Percentiles rank a stretch among this genome's conserved stretches.
phyloP scores from a whole-genome alignment of 2,329 filamentous ascomycete genomes.

The Pseudogymnoascus sp. region DNA sequence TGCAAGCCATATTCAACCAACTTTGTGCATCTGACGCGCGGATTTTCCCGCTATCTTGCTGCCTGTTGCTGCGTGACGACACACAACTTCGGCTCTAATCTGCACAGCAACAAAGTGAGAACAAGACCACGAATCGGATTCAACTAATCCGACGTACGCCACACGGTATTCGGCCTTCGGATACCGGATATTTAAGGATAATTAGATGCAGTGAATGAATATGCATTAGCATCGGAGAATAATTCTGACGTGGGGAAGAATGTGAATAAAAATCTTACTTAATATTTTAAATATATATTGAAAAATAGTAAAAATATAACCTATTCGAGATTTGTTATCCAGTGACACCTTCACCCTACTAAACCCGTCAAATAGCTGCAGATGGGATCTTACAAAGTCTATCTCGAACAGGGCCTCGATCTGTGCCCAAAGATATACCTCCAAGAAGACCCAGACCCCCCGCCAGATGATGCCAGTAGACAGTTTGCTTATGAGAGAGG shows the following conservation, averaged over 20 bases:
- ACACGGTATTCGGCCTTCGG: background rate
- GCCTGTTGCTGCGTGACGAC: background rate
- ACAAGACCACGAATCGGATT: background rate
- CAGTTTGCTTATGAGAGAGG: background rate
- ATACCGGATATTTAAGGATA: background rate
- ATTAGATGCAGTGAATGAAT: background rate
- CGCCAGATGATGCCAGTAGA: background rate
- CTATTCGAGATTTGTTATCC: background rate
- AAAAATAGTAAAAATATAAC: background rate
- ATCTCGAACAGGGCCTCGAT: background rate
- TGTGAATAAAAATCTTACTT: background rate
- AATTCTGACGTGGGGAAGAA: background rate
- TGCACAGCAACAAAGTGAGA: background rate
- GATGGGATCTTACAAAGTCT: background rate
- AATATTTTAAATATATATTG: background rate
- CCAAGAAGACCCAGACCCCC: background rate
- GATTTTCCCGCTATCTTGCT: background rate
- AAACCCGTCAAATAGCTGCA: background rate
- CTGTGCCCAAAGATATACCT: background rate
- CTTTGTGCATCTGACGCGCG: background rate
- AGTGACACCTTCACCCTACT: background rate
- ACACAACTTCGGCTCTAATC: background rate
- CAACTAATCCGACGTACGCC: background rate
- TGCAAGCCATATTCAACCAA: background rate
- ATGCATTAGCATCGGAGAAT: background rate